Evolutionary conservation across 2,329 filamentous ascomycete genomes (phyloP).

Genomic region (Cladosporium sp.): DNA sequence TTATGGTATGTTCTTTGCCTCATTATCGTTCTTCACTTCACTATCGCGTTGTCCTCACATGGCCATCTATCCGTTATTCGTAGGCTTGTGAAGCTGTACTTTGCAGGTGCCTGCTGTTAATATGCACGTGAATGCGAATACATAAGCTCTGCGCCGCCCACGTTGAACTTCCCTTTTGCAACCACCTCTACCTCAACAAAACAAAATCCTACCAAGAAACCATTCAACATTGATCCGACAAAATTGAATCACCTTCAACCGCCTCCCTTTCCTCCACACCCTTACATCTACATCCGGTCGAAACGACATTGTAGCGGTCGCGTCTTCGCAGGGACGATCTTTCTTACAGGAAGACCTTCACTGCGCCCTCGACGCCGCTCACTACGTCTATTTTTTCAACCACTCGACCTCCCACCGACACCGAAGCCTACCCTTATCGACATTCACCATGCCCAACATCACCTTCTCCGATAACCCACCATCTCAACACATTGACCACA

Average conservation of each 20-base stretch:
- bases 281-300: not conserved
- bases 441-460: not conserved
- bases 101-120: not conserved
- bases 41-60: not conserved
- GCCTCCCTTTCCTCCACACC: not conserved
- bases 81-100: not conserved
- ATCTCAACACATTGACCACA: not conserved
- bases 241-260: too few relatives aligned
- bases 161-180: not conserved
- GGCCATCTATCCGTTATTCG: not conserved
- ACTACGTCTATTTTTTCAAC: not conserved
- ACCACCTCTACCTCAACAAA: not conserved
- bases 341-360: too few relatives aligned
- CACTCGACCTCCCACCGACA: too few relatives aligned
- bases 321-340: not conserved
- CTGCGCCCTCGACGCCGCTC: not conserved
- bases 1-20: conserved; percentile 26
- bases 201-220: too few relatives aligned
- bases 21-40: conserved; percentile 14
- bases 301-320: not conserved
- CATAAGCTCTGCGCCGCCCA: not conserved
- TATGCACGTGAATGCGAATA: not conserved
- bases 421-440: too few relatives aligned
- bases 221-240: too few relatives aligned
- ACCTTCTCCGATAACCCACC: not conserved